phyloP scores from a whole-genome alignment of 768 basidiomycete species.

The Dioszegia hungarica region DNA sequence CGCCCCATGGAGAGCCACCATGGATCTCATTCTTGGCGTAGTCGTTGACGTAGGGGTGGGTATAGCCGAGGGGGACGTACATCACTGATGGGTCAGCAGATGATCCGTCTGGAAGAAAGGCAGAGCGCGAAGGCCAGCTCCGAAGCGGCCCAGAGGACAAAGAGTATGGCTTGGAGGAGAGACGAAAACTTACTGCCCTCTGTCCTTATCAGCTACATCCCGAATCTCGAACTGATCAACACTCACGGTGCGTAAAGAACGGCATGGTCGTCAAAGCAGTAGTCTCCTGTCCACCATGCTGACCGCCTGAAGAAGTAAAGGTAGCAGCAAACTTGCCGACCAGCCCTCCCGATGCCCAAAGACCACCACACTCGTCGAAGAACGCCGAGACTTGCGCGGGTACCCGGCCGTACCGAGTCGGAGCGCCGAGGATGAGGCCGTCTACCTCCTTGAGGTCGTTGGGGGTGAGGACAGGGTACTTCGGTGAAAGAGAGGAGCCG shows the following conservation, averaged over 20 bases:
- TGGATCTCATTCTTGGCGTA: slow-evolving; percentile 49
- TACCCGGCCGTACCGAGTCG: slow-evolving; percentile 45
- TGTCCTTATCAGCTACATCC: neutral
- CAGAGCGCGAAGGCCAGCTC: too few species aligned
- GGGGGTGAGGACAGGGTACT: slow-evolving; percentile 65
- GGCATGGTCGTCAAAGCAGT: slow-evolving; percentile 54
- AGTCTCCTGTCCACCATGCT: slow-evolving; percentile 70
- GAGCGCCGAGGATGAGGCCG: slow-evolving; percentile 65
- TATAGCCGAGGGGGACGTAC: slow-evolving; percentile 58
- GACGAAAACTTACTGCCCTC: slow-evolving; percentile 16
- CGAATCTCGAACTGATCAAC: neutral
- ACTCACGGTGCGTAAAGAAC: slow-evolving; percentile 58
- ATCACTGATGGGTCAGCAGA: too few species aligned
- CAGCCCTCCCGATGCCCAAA: slow-evolving; percentile 54
- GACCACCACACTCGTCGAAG: slow-evolving; percentile 64
- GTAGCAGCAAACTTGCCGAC: slow-evolving; percentile 63
- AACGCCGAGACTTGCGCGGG: slow-evolving; percentile 45
- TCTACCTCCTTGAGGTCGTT: slow-evolving; percentile 57
- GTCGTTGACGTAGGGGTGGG: slow-evolving; percentile 47
- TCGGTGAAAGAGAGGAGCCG: slow-evolving; percentile 58
- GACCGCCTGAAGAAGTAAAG: slow-evolving; percentile 69
- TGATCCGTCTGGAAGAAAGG: too few species aligned
- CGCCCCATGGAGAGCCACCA: slow-evolving; percentile 69
- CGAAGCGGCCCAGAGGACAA: too few species aligned
- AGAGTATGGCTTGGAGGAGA: too few species aligned